phyloP scores from a whole-genome alignment of 2,329 filamentous ascomycete genomes.

The Ploettnerulaceae sp. region DNA sequence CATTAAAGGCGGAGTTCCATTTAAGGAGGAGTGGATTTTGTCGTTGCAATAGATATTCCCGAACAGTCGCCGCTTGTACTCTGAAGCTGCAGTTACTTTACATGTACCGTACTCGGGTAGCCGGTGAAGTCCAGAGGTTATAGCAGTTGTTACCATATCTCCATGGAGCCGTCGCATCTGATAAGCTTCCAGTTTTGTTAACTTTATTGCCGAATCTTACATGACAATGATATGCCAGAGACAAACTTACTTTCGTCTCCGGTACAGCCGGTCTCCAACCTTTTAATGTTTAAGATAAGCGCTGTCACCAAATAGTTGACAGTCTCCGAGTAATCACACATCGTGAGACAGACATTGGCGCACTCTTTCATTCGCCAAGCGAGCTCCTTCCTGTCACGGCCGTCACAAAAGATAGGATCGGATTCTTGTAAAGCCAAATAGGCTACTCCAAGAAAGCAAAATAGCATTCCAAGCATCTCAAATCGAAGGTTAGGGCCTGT shows the following conservation, averaged over 20 bases:
- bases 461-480: conserved; percentile 30
- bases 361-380: conserved; percentile 33
- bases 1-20: conserved; percentile 28
- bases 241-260: conserved; percentile 30
- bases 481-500: conserved; percentile 29
- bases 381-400: conserved; percentile 26
- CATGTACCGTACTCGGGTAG: conserved; percentile 22
- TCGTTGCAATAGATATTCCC: conserved; percentile 25
- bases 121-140: conserved; percentile 28
- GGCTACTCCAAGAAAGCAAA: conserved; percentile 28
- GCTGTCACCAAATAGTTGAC: conserved; percentile 17
- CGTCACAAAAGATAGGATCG: conserved; percentile 27
- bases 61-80: conserved; percentile 29
- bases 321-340: conserved; percentile 23
- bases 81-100: conserved; percentile 26
- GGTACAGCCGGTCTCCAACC: conserved; percentile 23
- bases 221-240: background rate
- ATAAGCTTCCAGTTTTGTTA: conserved; percentile 16
- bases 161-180: conserved; percentile 23
- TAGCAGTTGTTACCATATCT: conserved; percentile 25
- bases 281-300: conserved; percentile 17
- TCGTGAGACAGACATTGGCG: conserved; percentile 27
- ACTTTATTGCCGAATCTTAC: background rate
- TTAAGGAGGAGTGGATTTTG: conserved; percentile 26
- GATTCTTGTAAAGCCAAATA: conserved; percentile 27